Percentiles rank a stretch among this genome's conserved stretches.
phyloP scores from a whole-genome alignment of 441 rosid species.

The Eruca vesicaria region DNA sequence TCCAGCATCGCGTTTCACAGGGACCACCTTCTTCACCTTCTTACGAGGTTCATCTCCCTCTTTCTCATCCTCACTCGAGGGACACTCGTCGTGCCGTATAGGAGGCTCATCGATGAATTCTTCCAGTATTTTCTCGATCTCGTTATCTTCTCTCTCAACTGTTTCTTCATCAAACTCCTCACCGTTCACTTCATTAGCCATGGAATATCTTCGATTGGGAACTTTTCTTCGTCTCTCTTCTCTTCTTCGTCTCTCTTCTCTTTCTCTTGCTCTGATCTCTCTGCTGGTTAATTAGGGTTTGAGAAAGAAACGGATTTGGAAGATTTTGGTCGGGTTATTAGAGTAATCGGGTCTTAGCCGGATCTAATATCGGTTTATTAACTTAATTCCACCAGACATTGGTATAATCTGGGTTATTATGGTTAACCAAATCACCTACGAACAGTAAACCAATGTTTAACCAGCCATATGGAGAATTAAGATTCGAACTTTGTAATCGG shows the following conservation, averaged over 20 bases:
- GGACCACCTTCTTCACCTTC: not conserved
- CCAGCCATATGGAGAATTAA: not conserved
- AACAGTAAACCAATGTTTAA: not conserved
- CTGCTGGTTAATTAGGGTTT: not conserved
- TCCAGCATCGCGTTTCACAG: not conserved
- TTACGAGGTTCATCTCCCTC: not conserved
- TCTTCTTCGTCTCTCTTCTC: too few relatives aligned
- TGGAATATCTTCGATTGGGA: not conserved
- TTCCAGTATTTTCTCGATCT: not conserved
- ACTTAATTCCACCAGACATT: not conserved
- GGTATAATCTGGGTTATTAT: not conserved
- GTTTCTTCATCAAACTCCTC: not conserved
- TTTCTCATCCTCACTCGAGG: not conserved
- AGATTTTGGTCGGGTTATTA: not conserved
- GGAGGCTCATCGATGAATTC: not conserved
- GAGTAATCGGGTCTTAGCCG: not conserved
- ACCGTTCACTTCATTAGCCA: not conserved
- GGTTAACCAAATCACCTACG: not conserved
- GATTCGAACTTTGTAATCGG: not conserved
- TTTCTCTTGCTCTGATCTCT: not conserved
- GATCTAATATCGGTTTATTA: not conserved
- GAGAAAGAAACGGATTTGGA: not conserved
- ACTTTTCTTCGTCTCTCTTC: not conserved
- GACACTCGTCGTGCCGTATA: not conserved
- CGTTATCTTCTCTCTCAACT: not conserved